phyloP scores from a whole-genome alignment of 1,284 basidiomycete genomes.

The Mycena citricolor region DNA sequence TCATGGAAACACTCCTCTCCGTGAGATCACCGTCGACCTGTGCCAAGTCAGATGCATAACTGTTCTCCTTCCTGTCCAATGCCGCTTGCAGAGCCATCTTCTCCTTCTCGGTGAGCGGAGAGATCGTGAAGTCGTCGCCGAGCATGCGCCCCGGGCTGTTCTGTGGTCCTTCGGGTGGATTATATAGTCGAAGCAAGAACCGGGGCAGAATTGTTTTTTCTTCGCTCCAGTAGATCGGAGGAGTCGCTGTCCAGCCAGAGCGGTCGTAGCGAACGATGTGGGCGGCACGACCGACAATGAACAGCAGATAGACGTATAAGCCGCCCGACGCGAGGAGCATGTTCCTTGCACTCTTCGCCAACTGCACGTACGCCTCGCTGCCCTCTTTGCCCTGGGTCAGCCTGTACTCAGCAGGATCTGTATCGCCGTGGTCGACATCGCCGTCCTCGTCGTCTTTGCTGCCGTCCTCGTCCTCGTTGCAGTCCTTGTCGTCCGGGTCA shows the following conservation, averaged over 20 bases:
- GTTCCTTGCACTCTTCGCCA: constrained; percentile 12
- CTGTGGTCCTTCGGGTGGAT: background rate
- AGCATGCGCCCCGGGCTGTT: background rate
- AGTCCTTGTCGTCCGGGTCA: too few species aligned
- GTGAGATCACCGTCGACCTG: background rate
- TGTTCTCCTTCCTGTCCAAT: background rate
- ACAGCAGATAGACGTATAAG: constrained; percentile 8
- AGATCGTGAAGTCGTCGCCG: background rate
- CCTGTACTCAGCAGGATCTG: too few species aligned
- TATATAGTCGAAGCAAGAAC: background rate
- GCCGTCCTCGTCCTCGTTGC: too few species aligned
- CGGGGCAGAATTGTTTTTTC: background rate
- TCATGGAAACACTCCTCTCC: too few species aligned
- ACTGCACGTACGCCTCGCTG: background rate
- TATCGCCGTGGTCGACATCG: background rate
- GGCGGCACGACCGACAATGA: background rate
- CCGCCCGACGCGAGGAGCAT: constrained; percentile 5
- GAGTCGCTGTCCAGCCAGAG: background rate
- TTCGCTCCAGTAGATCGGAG: background rate
- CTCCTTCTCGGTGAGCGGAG: background rate
- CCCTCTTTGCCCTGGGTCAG: too few species aligned
- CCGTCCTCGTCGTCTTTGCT: background rate
- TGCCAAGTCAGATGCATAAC: background rate
- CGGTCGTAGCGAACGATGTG: background rate
- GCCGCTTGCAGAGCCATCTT: background rate